Conservation (phyloP, 1,284 basidiomycete genomes). For the Melampsora larici-populina region DNA sequence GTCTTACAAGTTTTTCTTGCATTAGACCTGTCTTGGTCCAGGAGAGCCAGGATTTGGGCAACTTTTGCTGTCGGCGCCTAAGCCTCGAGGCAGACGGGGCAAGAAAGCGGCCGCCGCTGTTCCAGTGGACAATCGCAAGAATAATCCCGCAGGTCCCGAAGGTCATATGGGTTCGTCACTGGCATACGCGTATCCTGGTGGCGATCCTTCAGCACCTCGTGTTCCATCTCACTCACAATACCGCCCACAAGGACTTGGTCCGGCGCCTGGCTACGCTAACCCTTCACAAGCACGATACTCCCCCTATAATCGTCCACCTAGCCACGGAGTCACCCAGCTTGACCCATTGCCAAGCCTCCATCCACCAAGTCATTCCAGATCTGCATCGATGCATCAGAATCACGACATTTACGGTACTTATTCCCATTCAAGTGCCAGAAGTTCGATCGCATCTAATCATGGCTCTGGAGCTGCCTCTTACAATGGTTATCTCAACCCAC, state of each 20-base stretch:
- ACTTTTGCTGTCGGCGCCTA: slow-evolving; percentile 44
- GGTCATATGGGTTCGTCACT: background rate
- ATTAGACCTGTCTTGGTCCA: slow-evolving; percentile 44
- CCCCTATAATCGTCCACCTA: slow-evolving; percentile 32
- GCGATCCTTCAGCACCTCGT: slow-evolving; percentile 18
- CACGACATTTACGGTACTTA: background rate
- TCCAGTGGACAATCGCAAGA: background rate
- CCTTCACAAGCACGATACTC: slow-evolving; percentile 37
- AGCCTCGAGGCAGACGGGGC: slow-evolving; percentile 32
- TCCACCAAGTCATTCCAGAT: slow-evolving; percentile 17
- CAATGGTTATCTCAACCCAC: background rate
- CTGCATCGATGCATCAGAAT: background rate
- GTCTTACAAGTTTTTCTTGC: background rate
- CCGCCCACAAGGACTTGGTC: slow-evolving; percentile 1
- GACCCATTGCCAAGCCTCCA: slow-evolving; percentile 36
- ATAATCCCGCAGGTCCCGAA: background rate
- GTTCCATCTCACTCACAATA: background rate
- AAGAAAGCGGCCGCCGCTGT: slow-evolving; percentile 25
- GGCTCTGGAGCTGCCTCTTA: background rate
- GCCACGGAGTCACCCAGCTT: slow-evolving; percentile 38
- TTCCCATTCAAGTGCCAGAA: slow-evolving; percentile 4
- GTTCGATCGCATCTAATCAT: background rate
- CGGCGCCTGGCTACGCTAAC: background rate
- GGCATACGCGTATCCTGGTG: background rate
- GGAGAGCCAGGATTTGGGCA: slow-evolving; percentile 45